These are phyloP conservation scores for Paraurostyla sp. DNA, from an alignment of 73 alveolate genomes.

Conservation along the genomic window DNA sequence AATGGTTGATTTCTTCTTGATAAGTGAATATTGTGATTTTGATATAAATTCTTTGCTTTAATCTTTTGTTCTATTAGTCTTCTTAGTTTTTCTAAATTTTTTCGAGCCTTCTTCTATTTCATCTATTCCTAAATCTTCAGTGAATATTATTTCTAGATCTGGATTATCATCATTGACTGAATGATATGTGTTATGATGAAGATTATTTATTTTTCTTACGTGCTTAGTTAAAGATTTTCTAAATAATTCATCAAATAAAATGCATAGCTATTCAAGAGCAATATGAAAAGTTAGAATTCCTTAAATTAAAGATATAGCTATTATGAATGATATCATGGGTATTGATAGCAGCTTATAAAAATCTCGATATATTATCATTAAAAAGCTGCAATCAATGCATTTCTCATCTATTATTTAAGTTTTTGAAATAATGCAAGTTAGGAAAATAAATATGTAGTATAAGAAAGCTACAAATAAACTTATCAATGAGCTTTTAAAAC, in stretches of 20 bases:
- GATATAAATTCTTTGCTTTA: background rate
- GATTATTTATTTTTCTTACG: background rate
- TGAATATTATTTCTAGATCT: too few species aligned
- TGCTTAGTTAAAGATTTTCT: constrained; percentile 6
- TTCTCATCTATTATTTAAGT: background rate
- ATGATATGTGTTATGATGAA: background rate
- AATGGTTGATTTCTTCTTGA: too few species aligned
- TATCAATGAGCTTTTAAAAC: background rate
- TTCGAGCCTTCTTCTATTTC: background rate
- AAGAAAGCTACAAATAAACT: background rate
- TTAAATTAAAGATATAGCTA: background rate
- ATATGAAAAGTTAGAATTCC: background rate
- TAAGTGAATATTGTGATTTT: too few species aligned
- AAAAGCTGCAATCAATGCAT: background rate
- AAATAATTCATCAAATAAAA: background rate
- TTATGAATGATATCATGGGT: background rate
- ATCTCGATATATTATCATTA: background rate
- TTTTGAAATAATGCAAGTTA: background rate
- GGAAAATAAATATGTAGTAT: background rate
- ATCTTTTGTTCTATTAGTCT: background rate
- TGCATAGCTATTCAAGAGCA: constrained; percentile 16
- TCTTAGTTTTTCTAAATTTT: background rate
- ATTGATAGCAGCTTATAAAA: background rate
- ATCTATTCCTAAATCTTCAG: too few species aligned
- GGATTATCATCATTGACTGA: background rate